phyloP scores from a whole-genome alignment of 345 rosid species.

The Hibiscus mutabilis region DNA sequence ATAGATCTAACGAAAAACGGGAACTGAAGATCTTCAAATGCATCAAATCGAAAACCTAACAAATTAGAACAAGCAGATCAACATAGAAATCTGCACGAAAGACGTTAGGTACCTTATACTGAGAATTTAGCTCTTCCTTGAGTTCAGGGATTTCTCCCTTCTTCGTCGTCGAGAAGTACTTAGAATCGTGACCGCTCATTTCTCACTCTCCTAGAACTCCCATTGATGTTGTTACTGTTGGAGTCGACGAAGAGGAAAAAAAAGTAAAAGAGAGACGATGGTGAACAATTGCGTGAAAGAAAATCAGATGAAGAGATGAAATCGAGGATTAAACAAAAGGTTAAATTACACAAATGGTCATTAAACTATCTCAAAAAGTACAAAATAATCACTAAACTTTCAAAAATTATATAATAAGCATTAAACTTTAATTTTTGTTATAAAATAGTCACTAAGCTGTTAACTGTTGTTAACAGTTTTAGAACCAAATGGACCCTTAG shows the following conservation, averaged over 20 bases:
- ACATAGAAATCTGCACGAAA: background rate
- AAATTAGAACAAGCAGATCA: conserved; percentile 31
- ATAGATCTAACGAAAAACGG: conserved; percentile 40
- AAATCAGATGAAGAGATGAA: background rate
- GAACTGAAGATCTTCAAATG: background rate
- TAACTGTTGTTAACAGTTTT: no score
- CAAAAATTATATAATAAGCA: no score
- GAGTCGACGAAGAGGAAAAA: conserved; percentile 9
- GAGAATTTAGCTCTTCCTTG: conserved; percentile 98
- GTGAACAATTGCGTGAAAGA: background rate
- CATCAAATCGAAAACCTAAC: background rate
- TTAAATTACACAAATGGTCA: no score
- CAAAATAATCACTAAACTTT: no score
- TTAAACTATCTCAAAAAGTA: no score
- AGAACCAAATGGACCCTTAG: no score
- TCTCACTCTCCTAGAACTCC: conserved; percentile 15
- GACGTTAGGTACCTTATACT: conserved; percentile 63
- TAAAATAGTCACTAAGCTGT: no score
- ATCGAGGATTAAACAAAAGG: background rate
- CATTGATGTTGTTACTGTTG: conserved; percentile 3
- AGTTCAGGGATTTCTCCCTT: conserved; percentile 99
- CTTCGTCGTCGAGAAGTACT: conserved; percentile 96
- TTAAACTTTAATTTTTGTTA: no score
- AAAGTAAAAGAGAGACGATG: background rate
- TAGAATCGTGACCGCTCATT: conserved; percentile 98